Evolutionary conservation across 108 stramenopile species (phyloP), one percentile per base, ranked within the genome.

Genomic region (Skeletonema grethae): DNA sequence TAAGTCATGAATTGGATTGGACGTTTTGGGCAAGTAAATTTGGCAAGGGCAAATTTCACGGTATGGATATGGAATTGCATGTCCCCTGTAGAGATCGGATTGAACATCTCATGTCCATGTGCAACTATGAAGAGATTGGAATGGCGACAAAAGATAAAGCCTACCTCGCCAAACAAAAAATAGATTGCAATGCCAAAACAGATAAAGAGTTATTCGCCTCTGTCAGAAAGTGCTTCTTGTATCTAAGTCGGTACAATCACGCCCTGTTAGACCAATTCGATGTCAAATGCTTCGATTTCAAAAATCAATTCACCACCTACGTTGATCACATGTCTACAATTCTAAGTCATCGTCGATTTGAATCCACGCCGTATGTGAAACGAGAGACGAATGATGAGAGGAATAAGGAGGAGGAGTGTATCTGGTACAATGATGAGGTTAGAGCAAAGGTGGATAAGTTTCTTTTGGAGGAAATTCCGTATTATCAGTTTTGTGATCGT

Each of bases 51-150:
- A 22, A 11, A 18, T 62, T 15, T 41, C 9, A 22, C 22, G 55
- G 29, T 2, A 56, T 67, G 30, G 22, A 20, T 13, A 43, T 84
- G 50, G 83, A 84, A 60, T 55, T 84, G 7, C 83, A 84, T 39
- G 67, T 84, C 12, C 83, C 83, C 4, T 84, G 83, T 67, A 75
- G 83, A 22, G 76, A 84, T 69, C 75, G 64, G 11, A 7, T 84
- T 9, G 69, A 67, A 15, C 79, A 81, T 45, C 55, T 84, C 22
- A 67, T 84, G 75, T 81, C 79, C 31, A 22, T 58, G 29, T 84
- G 83, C 62, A 80, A 84, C 43, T 30, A 72, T 32, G 29, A 57
- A 30, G n/a, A 35, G 0, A 4, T 9, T n/a, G n/a, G n/a, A n/a
- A n/a, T n/a, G n/a, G n/a, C n/a, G n/a, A n/a, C n/a, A n/a, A n/a